Evolutionary conservation across 1,284 basidiomycete genomes (phyloP).

Genomic region (Cronartium ribicola): DNA sequence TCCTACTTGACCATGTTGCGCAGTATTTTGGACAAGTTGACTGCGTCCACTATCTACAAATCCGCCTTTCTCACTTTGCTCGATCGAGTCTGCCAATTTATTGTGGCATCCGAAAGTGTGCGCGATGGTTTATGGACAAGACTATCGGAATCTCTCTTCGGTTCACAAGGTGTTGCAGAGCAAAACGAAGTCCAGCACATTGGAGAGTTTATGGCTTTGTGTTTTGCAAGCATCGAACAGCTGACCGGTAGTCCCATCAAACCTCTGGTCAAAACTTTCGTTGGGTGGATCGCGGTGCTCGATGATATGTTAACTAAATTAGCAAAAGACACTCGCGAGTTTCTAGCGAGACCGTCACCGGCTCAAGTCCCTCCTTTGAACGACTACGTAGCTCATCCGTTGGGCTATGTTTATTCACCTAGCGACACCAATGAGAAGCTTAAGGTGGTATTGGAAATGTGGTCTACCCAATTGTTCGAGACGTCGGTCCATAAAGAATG

Average conservation of each 20-base stretch:
- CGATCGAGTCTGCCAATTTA: slow-evolving; percentile 26
- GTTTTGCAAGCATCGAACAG: slow-evolving; percentile 28
- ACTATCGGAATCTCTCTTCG: slow-evolving; percentile 12
- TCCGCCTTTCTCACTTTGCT: slow-evolving; percentile 33
- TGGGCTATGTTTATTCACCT: slow-evolving; percentile 37
- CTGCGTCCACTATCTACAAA: slow-evolving; percentile 25
- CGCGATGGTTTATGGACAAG: slow-evolving; percentile 34
- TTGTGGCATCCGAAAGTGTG: slow-evolving; percentile 26
- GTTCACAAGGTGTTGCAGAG: neutral
- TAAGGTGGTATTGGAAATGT: slow-evolving; percentile 12
- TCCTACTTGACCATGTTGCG: slow-evolving; percentile 7
- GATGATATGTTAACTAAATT: slow-evolving; percentile 29
- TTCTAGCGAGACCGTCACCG: slow-evolving; percentile 11
- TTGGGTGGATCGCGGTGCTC: slow-evolving; percentile 28
- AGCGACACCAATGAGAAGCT: slow-evolving; percentile 20
- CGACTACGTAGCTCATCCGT: slow-evolving; percentile 26
- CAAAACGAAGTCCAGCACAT: slow-evolving; percentile 10
- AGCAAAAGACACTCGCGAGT: slow-evolving; percentile 10
- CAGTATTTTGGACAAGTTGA: slow-evolving; percentile 23
- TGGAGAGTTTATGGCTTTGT: slow-evolving; percentile 7
- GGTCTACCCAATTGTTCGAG: slow-evolving; percentile 12
- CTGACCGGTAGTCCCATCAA: slow-evolving; percentile 32
- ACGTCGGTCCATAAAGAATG: slow-evolving; percentile 13
- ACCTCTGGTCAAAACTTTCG: slow-evolving; percentile 28
- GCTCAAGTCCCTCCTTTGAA: neutral